Evolutionary conservation across 2,329 filamentous ascomycete species (phyloP), one percentile per base, ranked within the genome.

Genomic region (Aspergillus fischeri): DNA sequence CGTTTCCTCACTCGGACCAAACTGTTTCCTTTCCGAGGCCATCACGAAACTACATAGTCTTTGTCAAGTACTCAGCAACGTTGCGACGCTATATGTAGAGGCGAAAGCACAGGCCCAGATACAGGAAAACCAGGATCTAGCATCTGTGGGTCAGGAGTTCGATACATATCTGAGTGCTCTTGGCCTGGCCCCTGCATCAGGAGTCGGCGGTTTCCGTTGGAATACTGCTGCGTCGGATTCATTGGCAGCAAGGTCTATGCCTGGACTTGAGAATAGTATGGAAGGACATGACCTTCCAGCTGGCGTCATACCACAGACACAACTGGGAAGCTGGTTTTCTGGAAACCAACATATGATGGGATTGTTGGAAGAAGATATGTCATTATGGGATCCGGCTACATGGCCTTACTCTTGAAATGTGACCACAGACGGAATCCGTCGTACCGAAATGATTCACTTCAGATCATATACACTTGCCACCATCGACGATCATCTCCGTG

Each of bases 401-500:
- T 60, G 57, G 50, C 48, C 51, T 17, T 61, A 53, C 44, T 8
- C 17, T 20, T 50, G 48, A 50, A 24, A 27, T 14, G n/a, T 2
- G 24, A 24, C 8, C 21, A 4, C 21, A 14, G 8, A 24, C 14
- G 42, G 6, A 4, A 8, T 4, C 21, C 2, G 8, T 21, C 8
- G 20, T 4, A 20, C 42, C 8, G 42, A 45, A 4, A 24, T 9
- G 8, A 24, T 20, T 45, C 21, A 24, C 42, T 45, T 10, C 6
- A 45, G 42, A 4, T 24, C 65, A 75, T 52, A 75, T 68, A 63
- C 72, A 74, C 59, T 75, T 77, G 28, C 81, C 81, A 44, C 83
- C 83, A 73, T 86, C 83, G 47, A 88, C 82, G 53, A 89, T 83
- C 60, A 91, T 76, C 60, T 88, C 87, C n/a, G 86, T 80, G 0